These are phyloP conservation scores for Pisolithus thermaeus DNA, from an alignment of 1,284 basidiomycete species.

Conservation along the genomic window DNA sequence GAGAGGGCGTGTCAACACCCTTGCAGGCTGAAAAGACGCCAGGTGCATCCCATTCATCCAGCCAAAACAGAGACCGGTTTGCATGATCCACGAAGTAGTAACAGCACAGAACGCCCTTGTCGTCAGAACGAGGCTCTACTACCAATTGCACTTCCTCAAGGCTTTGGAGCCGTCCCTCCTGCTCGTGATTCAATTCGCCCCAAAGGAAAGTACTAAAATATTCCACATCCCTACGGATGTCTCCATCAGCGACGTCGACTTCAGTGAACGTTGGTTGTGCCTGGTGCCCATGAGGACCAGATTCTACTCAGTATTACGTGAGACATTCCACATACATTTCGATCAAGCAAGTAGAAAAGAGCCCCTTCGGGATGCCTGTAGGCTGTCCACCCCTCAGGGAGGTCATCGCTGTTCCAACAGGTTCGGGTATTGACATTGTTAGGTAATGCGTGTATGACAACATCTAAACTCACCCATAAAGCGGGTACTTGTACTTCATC, in stretches of 20 bases:
- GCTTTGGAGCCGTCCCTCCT: neutral
- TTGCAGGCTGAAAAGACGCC: constrained; percentile 18
- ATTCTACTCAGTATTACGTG: neutral
- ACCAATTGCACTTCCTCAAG: constrained; percentile 23
- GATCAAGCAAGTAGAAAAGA: constrained; percentile 22
- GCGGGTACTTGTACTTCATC: constrained; percentile 15
- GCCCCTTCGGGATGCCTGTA: constrained; percentile 25
- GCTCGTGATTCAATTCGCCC: constrained; percentile 6
- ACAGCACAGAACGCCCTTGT: constrained; percentile 14
- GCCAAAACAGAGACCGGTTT: constrained; percentile 24
- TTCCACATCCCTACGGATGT: constrained; percentile 18
- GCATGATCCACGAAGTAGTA: constrained; percentile 28
- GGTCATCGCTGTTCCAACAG: constrained; percentile 6
- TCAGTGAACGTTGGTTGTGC: constrained; percentile 29
- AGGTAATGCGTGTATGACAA: neutral
- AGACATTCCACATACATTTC: constrained; percentile 17
- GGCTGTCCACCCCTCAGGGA: constrained; percentile 21
- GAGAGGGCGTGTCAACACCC: constrained; percentile 13
- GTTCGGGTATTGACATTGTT: neutral
- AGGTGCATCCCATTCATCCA: constrained; percentile 19
- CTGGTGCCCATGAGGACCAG: no score
- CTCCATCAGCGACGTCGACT: constrained; percentile 16
- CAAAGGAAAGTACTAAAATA: constrained; percentile 14
- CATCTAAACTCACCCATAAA: constrained; percentile 14
- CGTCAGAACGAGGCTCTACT: constrained; percentile 18